Evolutionary conservation across 2,329 filamentous ascomycete genomes (phyloP), one percentile per base, ranked within the genome.

Genomic region (Trichophaea hybrida): DNA sequence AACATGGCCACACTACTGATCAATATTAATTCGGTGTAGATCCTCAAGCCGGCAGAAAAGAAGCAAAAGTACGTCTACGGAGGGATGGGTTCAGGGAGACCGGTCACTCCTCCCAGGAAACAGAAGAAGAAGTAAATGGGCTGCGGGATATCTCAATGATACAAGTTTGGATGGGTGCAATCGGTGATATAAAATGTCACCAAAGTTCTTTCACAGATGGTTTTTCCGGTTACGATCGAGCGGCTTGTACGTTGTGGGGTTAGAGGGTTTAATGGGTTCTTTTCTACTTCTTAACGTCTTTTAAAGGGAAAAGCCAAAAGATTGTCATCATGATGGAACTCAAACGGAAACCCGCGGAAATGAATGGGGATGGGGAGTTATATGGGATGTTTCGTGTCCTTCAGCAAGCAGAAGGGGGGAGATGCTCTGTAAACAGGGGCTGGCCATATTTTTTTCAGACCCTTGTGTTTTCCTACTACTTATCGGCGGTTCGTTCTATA

Each of bases 31-130:
- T 49, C 17, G 58, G 59, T 51, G 44, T 58, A 94, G 88, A 97
- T 98, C 73, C 80, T 98, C 78, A 98, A 97, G 80, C 93, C 93
- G 72, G 93, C 93, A 75, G 93, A 98, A 82, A 98, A 98, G 85
- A 98, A 98, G 85, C 91, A 96, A 88, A 97, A 97, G 90, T 97
- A 94, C 80, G 90, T 94, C 73, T 80, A 83, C 77, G 79, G 78
- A 77, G 79, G 80, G 77, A 79, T 85, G 75, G 83, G 80, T 76
- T 79, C 80, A 76, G 78, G 80, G 77, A 80, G 78, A 77, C 80
- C 81, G 74, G 77, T 80, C 75, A 83, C 81, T 80, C 78, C 82
- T 78, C 80, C 82, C 74, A 78, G 80, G 77, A 86, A 84, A 75
- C 78, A 80, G 74, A 82, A 83, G 75, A 78, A 80, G 75, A 83